These are phyloP conservation scores for Ophiorrhiza pumila DNA, from an alignment of 257 asterid genomes.

Conservation along the genomic window DNA sequence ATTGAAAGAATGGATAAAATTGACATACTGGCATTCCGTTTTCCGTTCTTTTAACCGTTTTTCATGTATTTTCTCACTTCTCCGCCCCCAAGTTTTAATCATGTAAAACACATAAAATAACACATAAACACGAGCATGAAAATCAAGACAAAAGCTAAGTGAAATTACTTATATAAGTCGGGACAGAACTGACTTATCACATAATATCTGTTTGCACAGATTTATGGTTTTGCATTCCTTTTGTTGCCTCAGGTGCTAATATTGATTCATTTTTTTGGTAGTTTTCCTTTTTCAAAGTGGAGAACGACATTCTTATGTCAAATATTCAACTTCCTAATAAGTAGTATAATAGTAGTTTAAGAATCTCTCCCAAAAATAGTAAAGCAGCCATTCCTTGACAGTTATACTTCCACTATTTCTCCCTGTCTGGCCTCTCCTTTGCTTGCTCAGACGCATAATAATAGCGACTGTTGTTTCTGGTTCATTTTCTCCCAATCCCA, in stretches of 20 bases:
- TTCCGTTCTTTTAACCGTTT: too few relatives aligned
- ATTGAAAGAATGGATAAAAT: neutral
- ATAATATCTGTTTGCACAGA: neutral
- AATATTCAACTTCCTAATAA: neutral
- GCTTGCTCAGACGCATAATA: neutral
- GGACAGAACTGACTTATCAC: too few relatives aligned
- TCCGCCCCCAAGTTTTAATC: too few relatives aligned
- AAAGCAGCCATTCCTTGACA: too few relatives aligned
- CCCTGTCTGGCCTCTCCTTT: neutral
- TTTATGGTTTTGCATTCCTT: neutral
- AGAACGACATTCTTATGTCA: neutral
- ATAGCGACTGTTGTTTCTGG: neutral
- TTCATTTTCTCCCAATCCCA: slow-evolving; percentile 26
- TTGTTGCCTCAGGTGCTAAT: neutral
- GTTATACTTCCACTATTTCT: neutral
- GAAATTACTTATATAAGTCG: too few relatives aligned
- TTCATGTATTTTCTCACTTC: too few relatives aligned
- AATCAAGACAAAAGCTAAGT: too few relatives aligned
- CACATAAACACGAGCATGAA: too few relatives aligned
- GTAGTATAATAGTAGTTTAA: neutral
- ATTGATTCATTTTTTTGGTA: neutral
- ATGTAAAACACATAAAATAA: too few relatives aligned
- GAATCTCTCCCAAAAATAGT: neutral
- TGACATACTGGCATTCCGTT: too few relatives aligned
- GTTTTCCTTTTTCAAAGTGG: slow-evolving; percentile 6